Base-by-base conservation (phyloP, 768 basidiomycete genomes). In the Russula sp. region DNA sequence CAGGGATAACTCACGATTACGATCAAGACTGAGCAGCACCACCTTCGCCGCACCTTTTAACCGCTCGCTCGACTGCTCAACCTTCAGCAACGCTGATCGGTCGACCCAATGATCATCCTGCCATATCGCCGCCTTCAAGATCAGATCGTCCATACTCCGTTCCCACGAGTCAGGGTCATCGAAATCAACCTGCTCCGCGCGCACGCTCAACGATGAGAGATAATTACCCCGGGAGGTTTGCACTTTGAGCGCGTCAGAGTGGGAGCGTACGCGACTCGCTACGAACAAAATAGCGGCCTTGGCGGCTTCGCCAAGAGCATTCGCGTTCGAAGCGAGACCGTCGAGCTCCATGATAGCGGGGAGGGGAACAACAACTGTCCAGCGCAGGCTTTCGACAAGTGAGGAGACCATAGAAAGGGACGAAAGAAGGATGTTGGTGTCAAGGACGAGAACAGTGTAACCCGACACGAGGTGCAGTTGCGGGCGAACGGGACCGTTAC, bases 281-380 rank as follows among this genome's bases (percentile, higher is more conserved):
- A 98, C 83, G 71, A 92, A 97, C 0, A 79, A 67, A 64, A 97
- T 78, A 0, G 94, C 92, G 13, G 80, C 78, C 42, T 79, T 78
- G 0, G 97, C 94, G 0, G 90, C 85, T 52, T 84, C 81, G 46
- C 88, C 92, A 26, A 98, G 86, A 50, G 82, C 80, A 0, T 82
- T 74, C 0, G 77, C 64, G 67, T 90, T 88, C 62, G 78, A 75
- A 1, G 83, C 80, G 9, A 98, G 84, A n/a, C 94, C 94, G 69
- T 99, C 96, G 9, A 99, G 86, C 70, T 99, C 97, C 81, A 95
- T 98, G 72, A 98, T 83, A 66, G 97, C 96, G 0, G 94, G 95
- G 3, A 98, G 83, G 4, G 97, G 97, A 0, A 99, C 79, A 63
- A 99, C 79, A 52, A 96, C 80, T 0, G 92, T 97, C 94, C 94